phyloP scores from a whole-genome alignment of 2,329 filamentous ascomycete genomes.

The Neocucurbitaria cava region DNA sequence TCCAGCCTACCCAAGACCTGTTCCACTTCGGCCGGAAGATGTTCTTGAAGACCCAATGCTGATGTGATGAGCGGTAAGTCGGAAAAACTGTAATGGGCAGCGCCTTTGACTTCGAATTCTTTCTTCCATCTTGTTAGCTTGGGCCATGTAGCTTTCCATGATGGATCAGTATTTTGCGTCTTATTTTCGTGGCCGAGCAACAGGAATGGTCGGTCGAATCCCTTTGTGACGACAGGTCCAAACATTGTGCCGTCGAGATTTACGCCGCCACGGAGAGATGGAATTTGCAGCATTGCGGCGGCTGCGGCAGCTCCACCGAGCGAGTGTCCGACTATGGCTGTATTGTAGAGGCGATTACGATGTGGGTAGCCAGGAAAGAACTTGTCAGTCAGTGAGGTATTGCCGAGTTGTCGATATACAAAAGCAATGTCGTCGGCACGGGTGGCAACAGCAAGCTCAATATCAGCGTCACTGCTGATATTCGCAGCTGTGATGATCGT shows the following conservation, averaged over 20 bases:
- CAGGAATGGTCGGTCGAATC: slow-evolving; percentile 28
- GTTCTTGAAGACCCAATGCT: slow-evolving; percentile 22
- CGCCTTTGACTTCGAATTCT: slow-evolving; percentile 31
- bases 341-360: slow-evolving; percentile 1
- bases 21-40: slow-evolving; percentile 22
- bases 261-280: slow-evolving; percentile 34
- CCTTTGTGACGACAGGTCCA: slow-evolving; percentile 20
- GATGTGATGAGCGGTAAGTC: slow-evolving; percentile 28
- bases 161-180: slow-evolving; percentile 35
- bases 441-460: slow-evolving; percentile 27
- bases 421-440: slow-evolving; percentile 34
- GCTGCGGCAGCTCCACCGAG: slow-evolving; percentile 45
- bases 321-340: slow-evolving; percentile 45
- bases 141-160: slow-evolving; percentile 35
- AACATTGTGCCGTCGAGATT: slow-evolving; percentile 49
- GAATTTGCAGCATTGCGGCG: slow-evolving; percentile 15
- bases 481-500: slow-evolving; percentile 34
- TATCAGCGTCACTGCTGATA: slow-evolving; percentile 29
- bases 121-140: slow-evolving; percentile 33
- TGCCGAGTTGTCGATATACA: slow-evolving; percentile 24
- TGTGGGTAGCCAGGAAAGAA: slow-evolving; percentile 10
- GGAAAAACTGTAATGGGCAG: slow-evolving; percentile 38
- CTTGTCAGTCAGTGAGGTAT: slow-evolving; percentile 11
- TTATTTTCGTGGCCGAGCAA: slow-evolving; percentile 38
- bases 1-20: slow-evolving; percentile 30